These are phyloP conservation scores for Hirschioporus abietinus DNA, from an alignment of 768 basidiomycete genomes.

Conservation along the genomic window DNA sequence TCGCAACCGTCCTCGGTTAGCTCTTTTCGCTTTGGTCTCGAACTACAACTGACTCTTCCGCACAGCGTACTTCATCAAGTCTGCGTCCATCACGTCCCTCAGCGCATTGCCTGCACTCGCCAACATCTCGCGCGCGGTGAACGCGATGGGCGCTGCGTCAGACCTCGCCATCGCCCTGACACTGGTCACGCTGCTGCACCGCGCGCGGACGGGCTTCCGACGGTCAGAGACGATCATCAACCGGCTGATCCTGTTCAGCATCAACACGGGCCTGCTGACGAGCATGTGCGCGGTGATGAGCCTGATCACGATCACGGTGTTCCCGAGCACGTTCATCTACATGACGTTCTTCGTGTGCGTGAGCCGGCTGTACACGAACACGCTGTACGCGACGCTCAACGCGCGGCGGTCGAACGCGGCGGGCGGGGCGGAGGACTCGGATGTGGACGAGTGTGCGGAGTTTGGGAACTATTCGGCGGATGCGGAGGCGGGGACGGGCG, in stretches of 20 bases:
- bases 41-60: background rate
- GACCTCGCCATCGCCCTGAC: slow-evolving; percentile 5
- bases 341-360: slow-evolving; percentile 4
- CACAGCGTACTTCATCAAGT: background rate
- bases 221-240: slow-evolving; percentile 12
- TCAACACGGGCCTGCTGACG: slow-evolving; percentile 11
- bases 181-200: background rate
- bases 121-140: background rate
- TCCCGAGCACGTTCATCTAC: background rate
- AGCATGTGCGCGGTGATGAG: slow-evolving; percentile 4
- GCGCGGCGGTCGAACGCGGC: background rate
- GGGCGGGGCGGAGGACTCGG: background rate
- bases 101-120: background rate
- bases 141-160: slow-evolving; percentile 4
- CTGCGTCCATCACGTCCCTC: background rate
- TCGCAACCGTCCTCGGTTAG: background rate
- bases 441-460: background rate
- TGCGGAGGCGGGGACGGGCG: background rate
- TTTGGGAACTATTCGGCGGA: background rate
- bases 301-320: slow-evolving; percentile 5
- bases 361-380: slow-evolving; percentile 1
- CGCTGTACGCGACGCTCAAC: background rate
- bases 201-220: background rate
- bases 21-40: background rate
- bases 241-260: slow-evolving; percentile 11